Percentiles rank a stretch among this genome's conserved stretches.
phyloP scores from a whole-genome alignment of 768 basidiomycete genomes.

The Mycena kentingensis region DNA sequence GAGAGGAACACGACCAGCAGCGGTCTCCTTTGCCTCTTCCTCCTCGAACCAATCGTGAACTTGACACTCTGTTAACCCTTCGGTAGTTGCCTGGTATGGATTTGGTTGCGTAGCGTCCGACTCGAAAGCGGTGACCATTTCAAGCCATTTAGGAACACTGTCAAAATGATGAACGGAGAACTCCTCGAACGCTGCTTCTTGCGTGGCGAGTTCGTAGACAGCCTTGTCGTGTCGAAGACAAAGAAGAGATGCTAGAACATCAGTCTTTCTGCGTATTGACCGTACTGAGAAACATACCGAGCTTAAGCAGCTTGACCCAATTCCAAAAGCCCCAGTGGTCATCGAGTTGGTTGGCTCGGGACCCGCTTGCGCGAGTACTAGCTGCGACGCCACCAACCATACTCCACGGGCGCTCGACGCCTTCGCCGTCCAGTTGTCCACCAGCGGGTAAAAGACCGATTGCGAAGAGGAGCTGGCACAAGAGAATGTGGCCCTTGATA shows the following conservation, averaged over 20 bases:
- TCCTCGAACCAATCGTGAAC: constrained; percentile 16
- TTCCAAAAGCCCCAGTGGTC: constrained; percentile 31
- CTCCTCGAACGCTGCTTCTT: constrained; percentile 29
- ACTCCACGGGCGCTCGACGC: constrained; percentile 33
- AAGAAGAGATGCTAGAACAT: background rate
- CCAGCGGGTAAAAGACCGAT: constrained; percentile 25
- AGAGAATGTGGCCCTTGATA: constrained; percentile 23
- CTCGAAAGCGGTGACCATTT: too few relatives aligned
- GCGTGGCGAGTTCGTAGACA: constrained; percentile 31
- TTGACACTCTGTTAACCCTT: constrained; percentile 18
- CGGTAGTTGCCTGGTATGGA: background rate
- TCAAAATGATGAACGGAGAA: constrained; percentile 31
- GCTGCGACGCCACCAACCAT: constrained; percentile 26
- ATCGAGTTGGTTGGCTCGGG: constrained; percentile 29
- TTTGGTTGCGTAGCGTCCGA: too few relatives aligned
- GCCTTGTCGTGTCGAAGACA: background rate
- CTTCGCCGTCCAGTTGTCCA: constrained; percentile 39
- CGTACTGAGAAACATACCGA: constrained; percentile 21
- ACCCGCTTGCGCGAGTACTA: constrained; percentile 37
- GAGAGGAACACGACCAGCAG: constrained; percentile 1
- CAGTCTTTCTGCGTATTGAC: background rate
- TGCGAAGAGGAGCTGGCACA: constrained; percentile 27
- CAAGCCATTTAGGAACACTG: constrained; percentile 40
- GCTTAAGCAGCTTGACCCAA: constrained; percentile 26
- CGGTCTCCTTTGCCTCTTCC: constrained; percentile 11